Percentiles rank a stretch among this genome's conserved stretches.
Conservation (phyloP, 179 eudicot genomes). For the Monotropa hypopitys region DNA sequence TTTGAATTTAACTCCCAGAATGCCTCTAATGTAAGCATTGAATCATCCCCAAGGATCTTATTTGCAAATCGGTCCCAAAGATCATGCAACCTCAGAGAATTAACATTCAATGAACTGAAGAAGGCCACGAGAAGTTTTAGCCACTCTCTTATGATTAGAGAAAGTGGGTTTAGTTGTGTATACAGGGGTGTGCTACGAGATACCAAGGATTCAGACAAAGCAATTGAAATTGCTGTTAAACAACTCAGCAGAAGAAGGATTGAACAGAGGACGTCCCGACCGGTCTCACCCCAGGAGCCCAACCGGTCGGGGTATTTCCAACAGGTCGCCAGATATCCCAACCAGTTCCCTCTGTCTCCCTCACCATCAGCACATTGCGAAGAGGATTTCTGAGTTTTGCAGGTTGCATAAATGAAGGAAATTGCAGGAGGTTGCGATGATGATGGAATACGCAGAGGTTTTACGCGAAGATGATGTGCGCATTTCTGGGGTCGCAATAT, state of each 20-base stretch:
- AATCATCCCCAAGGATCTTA: conserved; percentile 26
- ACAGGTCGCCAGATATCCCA: too few relatives aligned
- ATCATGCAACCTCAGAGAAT: conserved; percentile 30
- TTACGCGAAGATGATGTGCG: too few relatives aligned
- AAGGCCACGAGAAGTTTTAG: conserved; percentile 44
- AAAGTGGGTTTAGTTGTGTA: conserved; percentile 60
- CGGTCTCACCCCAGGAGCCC: too few relatives aligned
- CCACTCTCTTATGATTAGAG: conserved; percentile 54
- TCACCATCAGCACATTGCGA: too few relatives aligned
- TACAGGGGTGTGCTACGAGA: conserved; percentile 36
- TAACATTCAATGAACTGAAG: conserved; percentile 37
- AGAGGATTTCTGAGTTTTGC: too few relatives aligned
- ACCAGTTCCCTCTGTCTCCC: too few relatives aligned
- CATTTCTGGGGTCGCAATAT: too few relatives aligned
- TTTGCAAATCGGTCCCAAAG: conserved; percentile 34
- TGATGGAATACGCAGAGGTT: too few relatives aligned
- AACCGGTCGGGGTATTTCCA: too few relatives aligned
- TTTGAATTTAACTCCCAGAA: conserved; percentile 22
- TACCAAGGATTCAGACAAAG: conserved; percentile 17
- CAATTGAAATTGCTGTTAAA: conserved; percentile 52
- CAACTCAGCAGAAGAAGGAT: conserved; percentile 52
- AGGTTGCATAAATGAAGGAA: too few relatives aligned
- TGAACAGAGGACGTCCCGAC: too few relatives aligned
- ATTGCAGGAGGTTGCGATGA: too few relatives aligned
- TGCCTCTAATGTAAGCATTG: conserved; percentile 19